phyloP scores from a whole-genome alignment of 495 filamentous ascomycete genomes.

The Aspergillus olivimuriae region DNA sequence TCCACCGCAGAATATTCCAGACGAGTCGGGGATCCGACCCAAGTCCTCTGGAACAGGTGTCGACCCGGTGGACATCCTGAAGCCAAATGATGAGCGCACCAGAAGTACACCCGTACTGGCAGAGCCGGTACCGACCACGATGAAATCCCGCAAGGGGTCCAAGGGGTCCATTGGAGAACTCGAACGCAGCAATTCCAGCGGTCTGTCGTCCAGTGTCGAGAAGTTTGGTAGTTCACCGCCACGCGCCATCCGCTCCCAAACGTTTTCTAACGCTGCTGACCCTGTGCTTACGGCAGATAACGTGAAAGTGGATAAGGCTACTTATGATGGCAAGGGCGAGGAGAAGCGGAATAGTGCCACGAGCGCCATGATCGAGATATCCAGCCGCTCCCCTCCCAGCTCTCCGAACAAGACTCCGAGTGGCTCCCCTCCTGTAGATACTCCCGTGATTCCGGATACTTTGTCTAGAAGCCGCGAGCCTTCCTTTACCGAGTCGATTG shows the following conservation, averaged over 20 bases:
- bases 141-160: constrained; percentile 30
- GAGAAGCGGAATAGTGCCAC: constrained; percentile 54
- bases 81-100: constrained; percentile 50
- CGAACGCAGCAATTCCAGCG: constrained; percentile 16
- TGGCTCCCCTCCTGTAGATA: constrained; percentile 43
- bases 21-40: constrained; percentile 49
- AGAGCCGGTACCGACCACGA: constrained; percentile 19
- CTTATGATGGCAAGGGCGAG: constrained; percentile 26
- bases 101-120: constrained; percentile 48
- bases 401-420: constrained; percentile 49
- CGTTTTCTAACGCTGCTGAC: constrained; percentile 57
- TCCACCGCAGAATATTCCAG: constrained; percentile 45
- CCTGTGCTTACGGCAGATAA: constrained; percentile 59
- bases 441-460: constrained; percentile 19
- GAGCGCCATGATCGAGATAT: constrained; percentile 59
- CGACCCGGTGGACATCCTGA: constrained; percentile 27
- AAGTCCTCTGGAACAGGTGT: constrained; percentile 31
- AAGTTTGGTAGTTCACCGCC: constrained; percentile 37
- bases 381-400: constrained; percentile 50
- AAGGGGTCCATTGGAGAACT: constrained; percentile 24
- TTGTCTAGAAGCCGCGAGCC: constrained; percentile 24
- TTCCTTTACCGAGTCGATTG: constrained; percentile 29
- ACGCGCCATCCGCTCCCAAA: constrained; percentile 52
- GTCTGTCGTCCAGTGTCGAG: constrained; percentile 36
- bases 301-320: constrained; percentile 52